phyloP scores from a whole-genome alignment of 2,329 filamentous ascomycete species.

The Pseudogymnoascus sp. region DNA sequence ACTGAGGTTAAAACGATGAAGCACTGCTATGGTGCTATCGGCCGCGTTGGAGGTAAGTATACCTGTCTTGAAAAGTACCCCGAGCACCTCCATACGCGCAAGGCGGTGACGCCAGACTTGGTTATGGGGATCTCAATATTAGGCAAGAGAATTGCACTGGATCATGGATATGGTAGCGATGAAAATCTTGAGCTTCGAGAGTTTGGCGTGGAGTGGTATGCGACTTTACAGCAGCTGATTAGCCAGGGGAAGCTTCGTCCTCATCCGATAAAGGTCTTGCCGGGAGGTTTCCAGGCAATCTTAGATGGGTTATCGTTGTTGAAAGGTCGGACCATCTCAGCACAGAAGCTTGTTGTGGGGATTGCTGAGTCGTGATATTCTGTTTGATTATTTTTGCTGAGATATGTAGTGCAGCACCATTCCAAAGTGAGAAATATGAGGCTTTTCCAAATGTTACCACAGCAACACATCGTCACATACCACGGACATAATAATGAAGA shows the following conservation, averaged over 20 bases:
- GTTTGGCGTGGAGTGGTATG: conserved; percentile 7
- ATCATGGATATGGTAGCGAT: conserved; percentile 18
- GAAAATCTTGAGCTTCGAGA: conserved; percentile 14
- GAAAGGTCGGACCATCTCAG: neutral
- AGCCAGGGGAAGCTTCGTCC: neutral
- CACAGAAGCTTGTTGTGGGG: neutral
- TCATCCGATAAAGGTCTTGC: neutral
- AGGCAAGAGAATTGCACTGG: conserved; percentile 20
- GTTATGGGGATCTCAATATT: conserved; percentile 23
- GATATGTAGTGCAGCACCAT: neutral
- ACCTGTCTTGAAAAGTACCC: conserved; percentile 14
- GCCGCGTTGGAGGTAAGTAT: conserved; percentile 28
- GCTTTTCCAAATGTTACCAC: neutral
- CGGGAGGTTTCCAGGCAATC: neutral
- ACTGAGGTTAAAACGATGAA: conserved; percentile 25
- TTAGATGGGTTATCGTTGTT: neutral
- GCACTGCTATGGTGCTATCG: conserved; percentile 33
- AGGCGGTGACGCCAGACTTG: conserved; percentile 21
- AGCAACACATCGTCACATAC: neutral
- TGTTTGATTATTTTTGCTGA: neutral
- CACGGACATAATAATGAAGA: neutral
- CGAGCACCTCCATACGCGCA: neutral
- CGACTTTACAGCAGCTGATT: neutral
- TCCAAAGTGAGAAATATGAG: neutral
- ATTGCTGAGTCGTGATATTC: neutral